Base-by-base conservation (phyloP, 805 yeast genomes). In the Lipomyces yamanashiensis region DNA sequence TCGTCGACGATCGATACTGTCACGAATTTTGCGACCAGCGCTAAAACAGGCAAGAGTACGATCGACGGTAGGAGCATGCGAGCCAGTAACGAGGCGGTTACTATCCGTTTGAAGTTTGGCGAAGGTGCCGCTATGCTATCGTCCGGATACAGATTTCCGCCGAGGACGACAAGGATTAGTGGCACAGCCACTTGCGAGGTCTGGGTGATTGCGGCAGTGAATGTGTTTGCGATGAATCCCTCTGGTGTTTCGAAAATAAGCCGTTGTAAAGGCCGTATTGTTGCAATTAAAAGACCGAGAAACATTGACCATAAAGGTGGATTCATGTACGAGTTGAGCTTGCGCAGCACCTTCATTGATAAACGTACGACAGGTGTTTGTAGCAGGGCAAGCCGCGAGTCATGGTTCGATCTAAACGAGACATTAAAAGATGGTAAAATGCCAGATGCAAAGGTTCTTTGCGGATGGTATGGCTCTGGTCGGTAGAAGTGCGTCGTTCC, bases 241-340 rank as follows among this genome's bases (percentile, higher is more conserved):
- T 74, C 71, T 6, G 61, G 58, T 21, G 76, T 73, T 61, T 75
- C 76, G 69, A 83, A 85, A 52, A 85, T 76, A 44, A 77, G 72
- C 41, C 74, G 67, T 70, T 83, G 83, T 40, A 85, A 71, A 2
- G 76, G 73, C 5, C 86, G 85, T 21, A 85, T 77, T 1, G 85
- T 78, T 6, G 88, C 89, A 39, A 86, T 85, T n/a, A 83, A 62
- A 21, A 86, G 79, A n/a, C 88, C 84, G 1, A 82, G 66, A 7
- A 84, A 72, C 88, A 85, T 85, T 36, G 89, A 80, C 77, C 85
- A 85, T 62, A 85, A 76, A 6, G 89, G 89, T 2, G 88, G 87
- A 72, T 85, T 85, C 89, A 86, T 85, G 72, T 82, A 82, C 40
- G 70, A 64, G 59, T 74, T 67, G 44, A 79, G 13, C 7, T 23